Base-by-base conservation (phyloP, 148 eudicot species). In the Hydrangea macrophylla region DNA sequence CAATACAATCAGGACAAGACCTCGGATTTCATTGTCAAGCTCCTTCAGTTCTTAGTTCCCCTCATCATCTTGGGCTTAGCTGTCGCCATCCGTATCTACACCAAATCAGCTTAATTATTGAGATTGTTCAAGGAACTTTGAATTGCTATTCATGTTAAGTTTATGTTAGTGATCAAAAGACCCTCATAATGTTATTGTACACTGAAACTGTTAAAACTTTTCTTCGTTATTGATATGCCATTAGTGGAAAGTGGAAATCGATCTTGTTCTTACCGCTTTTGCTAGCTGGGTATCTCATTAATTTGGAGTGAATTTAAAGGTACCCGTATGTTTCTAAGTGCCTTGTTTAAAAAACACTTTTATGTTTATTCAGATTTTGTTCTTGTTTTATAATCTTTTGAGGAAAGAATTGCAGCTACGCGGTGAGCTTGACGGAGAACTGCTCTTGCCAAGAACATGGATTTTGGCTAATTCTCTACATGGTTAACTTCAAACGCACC, bases 41-140 rank as follows among this genome's bases (percentile, higher is more conserved):
- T 86, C 62, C 84, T 86, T 71, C 91, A 79, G 74, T 86, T 84
- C 82, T 79, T 86, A 2, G 88, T 86, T 55, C 91, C 91, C 15
- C 79, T 86, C 60, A 58, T 80, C 23, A 86, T 86, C 24, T 74
- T 86, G 76, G 91, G 83, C 15, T 55, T 82, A n/a, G 91, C 86
- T 64, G 62, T 86, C 28, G 88, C 72, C 40, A 48, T 86, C 68
- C 88, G 84, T 58, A 74, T 80, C 77, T 86, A 86, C 70, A 75
- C 84, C 70, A 81, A 81, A 78, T 70, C 86, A 2, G 67, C 78
- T 6, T 81, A 75, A 77, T 10, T 17, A 61, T 55, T 37, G 27
- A 20, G 26, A 1, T 2, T 37, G 3, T 48, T 15, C 42, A n/a
- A 27, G 31, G 15, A 17, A n/a, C 36, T 27, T 27, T 20, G 8